Evolutionary conservation across 345 rosid genomes (phyloP).

Genomic region (Cardamine chenopodiifolia): DNA sequence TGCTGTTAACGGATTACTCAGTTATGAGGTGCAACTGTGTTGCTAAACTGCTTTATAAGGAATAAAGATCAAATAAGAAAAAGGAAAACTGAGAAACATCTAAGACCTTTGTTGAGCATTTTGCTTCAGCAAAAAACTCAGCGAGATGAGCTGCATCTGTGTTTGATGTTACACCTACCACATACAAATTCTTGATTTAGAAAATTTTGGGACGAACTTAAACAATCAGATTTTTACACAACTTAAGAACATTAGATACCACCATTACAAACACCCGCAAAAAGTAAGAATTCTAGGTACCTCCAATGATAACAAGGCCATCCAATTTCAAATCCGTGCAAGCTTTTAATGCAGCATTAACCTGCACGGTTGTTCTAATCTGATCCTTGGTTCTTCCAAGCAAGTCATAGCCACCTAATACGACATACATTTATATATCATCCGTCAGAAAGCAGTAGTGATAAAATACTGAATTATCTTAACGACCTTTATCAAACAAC

Average conservation of each 20-base stretch:
- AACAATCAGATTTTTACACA: not conserved
- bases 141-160: constrained; percentile 99
- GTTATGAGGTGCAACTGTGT: not conserved
- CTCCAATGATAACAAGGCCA: constrained; percentile 91
- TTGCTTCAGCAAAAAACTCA: constrained; percentile 86
- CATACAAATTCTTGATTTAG: constrained; percentile 13
- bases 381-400: constrained; percentile 97
- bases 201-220: not conserved
- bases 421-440: constrained; percentile 16
- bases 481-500: not conserved
- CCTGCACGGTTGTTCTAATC: constrained; percentile 89
- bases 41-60: not conserved
- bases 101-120: constrained; percentile 81
- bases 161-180: constrained; percentile 86
- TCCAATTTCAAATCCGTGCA: constrained; percentile 88
- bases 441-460: constrained; percentile 9
- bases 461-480: constrained; percentile 16
- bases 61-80: not conserved
- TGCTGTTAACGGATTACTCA: not conserved
- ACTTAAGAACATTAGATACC: constrained; percentile 41
- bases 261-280: not conserved
- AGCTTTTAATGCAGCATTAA: constrained; percentile 77
- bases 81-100: not conserved
- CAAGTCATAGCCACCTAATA: constrained; percentile 87
- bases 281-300: constrained; percentile 15